phyloP scores from a whole-genome alignment of 1,284 basidiomycete genomes.

The Tremellales sp. region DNA sequence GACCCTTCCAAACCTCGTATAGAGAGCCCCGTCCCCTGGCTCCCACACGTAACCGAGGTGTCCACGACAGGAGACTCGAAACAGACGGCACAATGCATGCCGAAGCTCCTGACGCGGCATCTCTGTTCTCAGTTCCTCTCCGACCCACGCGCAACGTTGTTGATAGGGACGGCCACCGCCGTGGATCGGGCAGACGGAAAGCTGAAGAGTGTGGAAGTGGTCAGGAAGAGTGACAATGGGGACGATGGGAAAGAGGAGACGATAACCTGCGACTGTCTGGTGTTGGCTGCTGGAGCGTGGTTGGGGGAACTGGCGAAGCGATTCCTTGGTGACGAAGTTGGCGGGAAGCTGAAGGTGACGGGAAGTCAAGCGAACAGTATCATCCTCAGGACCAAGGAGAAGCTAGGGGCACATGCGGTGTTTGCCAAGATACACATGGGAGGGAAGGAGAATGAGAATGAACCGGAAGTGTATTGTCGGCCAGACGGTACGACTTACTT shows the following conservation, averaged over 20 bases:
- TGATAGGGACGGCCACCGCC: constrained; percentile 69
- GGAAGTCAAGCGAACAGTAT: constrained; percentile 51
- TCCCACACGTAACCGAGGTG: too few relatives aligned
- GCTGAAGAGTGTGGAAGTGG: constrained; percentile 40
- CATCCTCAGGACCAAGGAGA: constrained; percentile 23
- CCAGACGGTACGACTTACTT: constrained; percentile 29
- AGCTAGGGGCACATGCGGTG: constrained; percentile 28
- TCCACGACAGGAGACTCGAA: too few relatives aligned
- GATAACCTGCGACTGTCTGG: constrained; percentile 50
- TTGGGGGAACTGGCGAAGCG: constrained; percentile 55
- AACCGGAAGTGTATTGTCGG: constrained; percentile 47
- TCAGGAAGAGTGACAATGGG: too few relatives aligned
- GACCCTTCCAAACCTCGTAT: too few relatives aligned
- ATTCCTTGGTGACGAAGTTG: constrained; percentile 49
- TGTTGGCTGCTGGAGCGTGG: constrained; percentile 79
- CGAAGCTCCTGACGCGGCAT: too few relatives aligned
- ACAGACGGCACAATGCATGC: too few relatives aligned
- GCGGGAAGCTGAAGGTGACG: constrained; percentile 29
- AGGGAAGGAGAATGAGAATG: constrained; percentile 22
- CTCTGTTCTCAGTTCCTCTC: too few relatives aligned
- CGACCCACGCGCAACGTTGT: too few relatives aligned
- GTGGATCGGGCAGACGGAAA: too few relatives aligned
- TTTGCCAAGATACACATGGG: constrained; percentile 51
- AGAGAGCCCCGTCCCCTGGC: too few relatives aligned
- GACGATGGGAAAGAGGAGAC: constrained; percentile 25